Conservation (phyloP, 441 rosid genomes). For the Pelargonium cotyledonis region DNA sequence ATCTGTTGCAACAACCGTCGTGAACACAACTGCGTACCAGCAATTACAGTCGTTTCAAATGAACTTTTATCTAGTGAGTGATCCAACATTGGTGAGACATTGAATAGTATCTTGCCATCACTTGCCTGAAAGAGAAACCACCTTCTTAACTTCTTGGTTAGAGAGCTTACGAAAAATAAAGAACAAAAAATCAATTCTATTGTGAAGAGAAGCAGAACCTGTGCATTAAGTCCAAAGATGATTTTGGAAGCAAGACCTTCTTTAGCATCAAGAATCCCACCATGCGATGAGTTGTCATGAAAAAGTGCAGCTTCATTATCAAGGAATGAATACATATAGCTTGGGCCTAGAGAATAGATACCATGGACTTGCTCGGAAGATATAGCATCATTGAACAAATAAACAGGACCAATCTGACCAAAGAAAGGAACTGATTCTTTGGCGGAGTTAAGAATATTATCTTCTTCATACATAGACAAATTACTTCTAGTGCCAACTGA, state of each 20-base stretch:
- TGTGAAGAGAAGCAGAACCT: conserved; percentile 44
- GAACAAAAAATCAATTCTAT: conserved; percentile 12
- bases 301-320: conserved; percentile 64
- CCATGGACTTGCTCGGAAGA: conserved; percentile 88
- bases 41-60: conserved; percentile 78
- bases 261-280: conserved; percentile 88
- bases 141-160: conserved; percentile 10
- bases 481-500: conserved; percentile 64
- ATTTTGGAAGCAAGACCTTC: conserved; percentile 95
- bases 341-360: conserved; percentile 81
- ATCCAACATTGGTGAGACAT: conserved; percentile 73
- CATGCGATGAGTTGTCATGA: conserved; percentile 54
- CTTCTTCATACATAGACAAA: conserved; percentile 57
- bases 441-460: conserved; percentile 36
- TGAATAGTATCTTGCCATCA: conserved; percentile 76
- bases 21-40: conserved; percentile 88
- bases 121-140: conserved; percentile 72
- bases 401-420: conserved; percentile 98
- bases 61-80: conserved; percentile 54
- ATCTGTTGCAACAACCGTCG: conserved; percentile 93
- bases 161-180: conserved; percentile 8
- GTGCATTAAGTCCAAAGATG: conserved; percentile 91
- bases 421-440: conserved; percentile 61
- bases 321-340: conserved; percentile 95
- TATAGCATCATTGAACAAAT: conserved; percentile 80